Percentiles rank a stretch among this genome's conserved stretches.
phyloP scores from a whole-genome alignment of 306 rosid species.

The Dalbergia cultrata region DNA sequence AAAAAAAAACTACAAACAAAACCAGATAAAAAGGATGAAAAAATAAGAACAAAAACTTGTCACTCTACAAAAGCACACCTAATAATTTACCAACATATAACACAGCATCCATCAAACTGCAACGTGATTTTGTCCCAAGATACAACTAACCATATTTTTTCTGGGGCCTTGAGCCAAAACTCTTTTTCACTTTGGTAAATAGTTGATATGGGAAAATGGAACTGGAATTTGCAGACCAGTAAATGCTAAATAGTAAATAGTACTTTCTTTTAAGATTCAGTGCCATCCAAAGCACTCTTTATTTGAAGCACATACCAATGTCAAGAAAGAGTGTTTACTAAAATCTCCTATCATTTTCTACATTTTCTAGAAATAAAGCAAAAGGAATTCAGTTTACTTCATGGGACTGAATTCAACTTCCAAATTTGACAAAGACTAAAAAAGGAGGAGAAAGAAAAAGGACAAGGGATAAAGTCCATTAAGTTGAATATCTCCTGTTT shows the following conservation, averaged over 20 bases:
- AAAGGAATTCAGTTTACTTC: not conserved
- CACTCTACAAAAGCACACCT: constrained; percentile 12
- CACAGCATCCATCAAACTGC: constrained; percentile 9
- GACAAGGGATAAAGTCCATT: not conserved
- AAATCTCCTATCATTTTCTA: constrained; percentile 12
- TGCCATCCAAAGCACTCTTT: constrained; percentile 3
- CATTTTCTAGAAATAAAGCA: constrained; percentile 32
- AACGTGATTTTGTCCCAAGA: constrained; percentile 35
- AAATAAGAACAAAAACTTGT: not conserved
- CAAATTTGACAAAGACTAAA: not conserved
- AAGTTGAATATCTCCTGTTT: not conserved
- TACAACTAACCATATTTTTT: constrained; percentile 13
- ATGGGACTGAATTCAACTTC: constrained; percentile 6
- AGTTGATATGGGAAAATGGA: not conserved
- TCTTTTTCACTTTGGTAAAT: constrained; percentile 2
- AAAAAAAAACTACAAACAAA: constrained; percentile 22
- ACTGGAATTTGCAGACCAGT: not conserved
- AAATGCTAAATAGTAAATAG: not conserved
- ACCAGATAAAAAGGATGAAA: constrained; percentile 36
- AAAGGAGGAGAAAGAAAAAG: not conserved
- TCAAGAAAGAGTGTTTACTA: constrained; percentile 13
- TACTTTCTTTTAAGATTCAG: constrained; percentile 8
- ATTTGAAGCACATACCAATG: not conserved
- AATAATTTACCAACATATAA: not conserved
- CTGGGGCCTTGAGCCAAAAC: constrained; percentile 2